Base-by-base conservation (phyloP, 306 rosid species). In the Senna siamea region DNA sequence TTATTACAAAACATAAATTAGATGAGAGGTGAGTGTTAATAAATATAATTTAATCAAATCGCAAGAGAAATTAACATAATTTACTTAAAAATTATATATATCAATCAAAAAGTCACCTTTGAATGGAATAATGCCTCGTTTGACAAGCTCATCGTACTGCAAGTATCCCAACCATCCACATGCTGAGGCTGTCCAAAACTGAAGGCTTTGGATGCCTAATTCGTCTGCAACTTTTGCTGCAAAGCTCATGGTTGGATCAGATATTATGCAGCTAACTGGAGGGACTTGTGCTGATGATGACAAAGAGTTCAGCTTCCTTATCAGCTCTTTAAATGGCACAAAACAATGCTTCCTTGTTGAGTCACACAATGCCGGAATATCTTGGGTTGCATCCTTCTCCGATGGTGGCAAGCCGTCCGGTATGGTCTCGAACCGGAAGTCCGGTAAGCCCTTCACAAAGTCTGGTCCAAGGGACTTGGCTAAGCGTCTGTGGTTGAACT, bases 111-210 rank as follows among this genome's bases (percentile, higher is more conserved):
- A 3, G 23, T 6, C 19, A 70, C 84, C 84, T 70, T 70, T 63
- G 77, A 80, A 70, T 9, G 84, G 77, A 51, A 69, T 0, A 30
- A 75, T 70, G n/a, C 74, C 74, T 70, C 84, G 69, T 28, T 12
- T 50, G 19, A 54, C 12, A 28, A 75, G 84, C 20, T 80, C 84
- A 22, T 37, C 54, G 18, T 12, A 75, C 35, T 70, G 72, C 62
- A 80, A 32, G 15, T 54, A 80, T 44, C 78, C 80, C 73, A 69
- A 41, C 64, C 54, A 70, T 32, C 80, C 50, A 62, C 84, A 80
- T 22, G 78, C 80, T 34, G 84, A 75, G 37, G 77, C 77, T 3
- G 80, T 80, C 77, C 80, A 80, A 64, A 80, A 76, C 46, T 63
- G 73, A 63, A 64, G 46, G 34, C 47, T 78, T 11, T 46, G 62